Evolutionary conservation across 108 stramenopile species (phyloP).

Genomic region (Cyclotella baltica): DNA sequence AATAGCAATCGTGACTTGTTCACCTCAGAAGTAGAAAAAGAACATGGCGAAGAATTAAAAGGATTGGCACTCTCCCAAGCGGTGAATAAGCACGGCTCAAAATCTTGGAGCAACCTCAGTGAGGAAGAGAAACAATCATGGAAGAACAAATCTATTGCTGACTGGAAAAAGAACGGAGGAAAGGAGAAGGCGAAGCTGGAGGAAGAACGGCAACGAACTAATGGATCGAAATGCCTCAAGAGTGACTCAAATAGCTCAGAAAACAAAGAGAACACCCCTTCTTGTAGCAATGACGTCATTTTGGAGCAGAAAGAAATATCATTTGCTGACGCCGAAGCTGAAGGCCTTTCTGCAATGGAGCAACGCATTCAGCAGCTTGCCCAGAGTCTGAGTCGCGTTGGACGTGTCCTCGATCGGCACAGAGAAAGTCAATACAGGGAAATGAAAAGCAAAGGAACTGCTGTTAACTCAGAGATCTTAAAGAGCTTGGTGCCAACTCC

Average conservation of each 20-base stretch:
- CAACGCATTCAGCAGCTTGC: constrained; percentile 89
- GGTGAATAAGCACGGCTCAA: constrained; percentile 63
- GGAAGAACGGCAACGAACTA: constrained; percentile 35
- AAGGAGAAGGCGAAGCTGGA: constrained; percentile 50
- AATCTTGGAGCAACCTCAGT: constrained; percentile 64
- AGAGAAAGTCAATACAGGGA: constrained; percentile 54
- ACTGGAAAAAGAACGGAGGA: constrained; percentile 73
- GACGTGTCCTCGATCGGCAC: constrained; percentile 88
- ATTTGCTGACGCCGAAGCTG: constrained; percentile 85
- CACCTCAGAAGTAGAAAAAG: constrained; percentile 45
- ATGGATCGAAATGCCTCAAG: constrained; percentile 12
- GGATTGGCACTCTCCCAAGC: constrained; percentile 66
- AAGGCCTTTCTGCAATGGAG: constrained; percentile 88
- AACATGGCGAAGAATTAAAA: constrained; percentile 50
- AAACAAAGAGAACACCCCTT: constrained; percentile 24
- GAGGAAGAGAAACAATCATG: constrained; percentile 68
- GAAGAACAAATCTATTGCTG: constrained; percentile 65
- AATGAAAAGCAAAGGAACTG: constrained; percentile 16
- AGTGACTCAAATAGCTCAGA: constrained; percentile 11
- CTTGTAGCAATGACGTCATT: constrained; percentile 17
- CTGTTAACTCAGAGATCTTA: constrained; percentile 43
- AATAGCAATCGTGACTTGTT: constrained; percentile 57
- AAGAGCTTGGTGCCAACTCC: constrained; percentile 73
- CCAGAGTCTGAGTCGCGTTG: constrained; percentile 80
- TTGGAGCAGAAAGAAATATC: constrained; percentile 56